A percentile compares a stretch with the other conserved stretches of the same genome.
Conservation (phyloP, 2,329 filamentous ascomycete species). For the Magnaporthiopsis rhizophila region DNA sequence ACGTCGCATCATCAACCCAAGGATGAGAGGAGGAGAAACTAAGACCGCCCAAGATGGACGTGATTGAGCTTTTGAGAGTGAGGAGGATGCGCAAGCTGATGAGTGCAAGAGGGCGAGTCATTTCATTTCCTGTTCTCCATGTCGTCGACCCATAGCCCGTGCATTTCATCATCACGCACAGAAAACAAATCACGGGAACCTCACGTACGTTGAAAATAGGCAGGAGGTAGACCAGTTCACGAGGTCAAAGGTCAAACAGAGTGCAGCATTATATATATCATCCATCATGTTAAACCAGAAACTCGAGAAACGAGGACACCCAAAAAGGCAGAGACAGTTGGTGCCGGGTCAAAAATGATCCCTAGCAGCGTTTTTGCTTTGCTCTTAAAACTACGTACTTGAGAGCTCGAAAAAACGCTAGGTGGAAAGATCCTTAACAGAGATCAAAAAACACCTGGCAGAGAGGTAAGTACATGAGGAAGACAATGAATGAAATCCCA, state of each 20-base stretch:
- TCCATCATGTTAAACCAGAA: too few species aligned
- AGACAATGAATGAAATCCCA: background rate
- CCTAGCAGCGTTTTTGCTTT: conserved; percentile 24
- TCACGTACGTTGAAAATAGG: too few species aligned
- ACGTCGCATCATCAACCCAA: too few species aligned
- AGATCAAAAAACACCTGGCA: conserved; percentile 31
- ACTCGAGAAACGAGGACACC: background rate
- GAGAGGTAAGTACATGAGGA: background rate
- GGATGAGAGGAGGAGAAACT: too few species aligned
- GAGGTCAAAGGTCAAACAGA: too few species aligned
- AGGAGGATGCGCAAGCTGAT: background rate
- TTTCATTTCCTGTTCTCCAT: background rate
- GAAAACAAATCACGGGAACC: too few species aligned
- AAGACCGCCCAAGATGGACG: too few species aligned
- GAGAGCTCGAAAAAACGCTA: conserved; percentile 16
- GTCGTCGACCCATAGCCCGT: background rate
- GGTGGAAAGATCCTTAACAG: conserved; percentile 17
- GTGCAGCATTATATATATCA: too few species aligned
- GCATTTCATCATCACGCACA: too few species aligned
- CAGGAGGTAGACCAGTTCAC: too few species aligned
- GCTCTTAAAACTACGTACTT: conserved; percentile 17
- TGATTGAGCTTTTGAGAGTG: background rate
- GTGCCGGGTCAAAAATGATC: conserved; percentile 31
- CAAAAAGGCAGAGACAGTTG: background rate
- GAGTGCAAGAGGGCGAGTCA: background rate